A percentile compares a stretch with the other conserved stretches of the same genome.
Evolutionary conservation across 345 rosid genomes (phyloP).

Genomic region (Gynandropsis gynandra): DNA sequence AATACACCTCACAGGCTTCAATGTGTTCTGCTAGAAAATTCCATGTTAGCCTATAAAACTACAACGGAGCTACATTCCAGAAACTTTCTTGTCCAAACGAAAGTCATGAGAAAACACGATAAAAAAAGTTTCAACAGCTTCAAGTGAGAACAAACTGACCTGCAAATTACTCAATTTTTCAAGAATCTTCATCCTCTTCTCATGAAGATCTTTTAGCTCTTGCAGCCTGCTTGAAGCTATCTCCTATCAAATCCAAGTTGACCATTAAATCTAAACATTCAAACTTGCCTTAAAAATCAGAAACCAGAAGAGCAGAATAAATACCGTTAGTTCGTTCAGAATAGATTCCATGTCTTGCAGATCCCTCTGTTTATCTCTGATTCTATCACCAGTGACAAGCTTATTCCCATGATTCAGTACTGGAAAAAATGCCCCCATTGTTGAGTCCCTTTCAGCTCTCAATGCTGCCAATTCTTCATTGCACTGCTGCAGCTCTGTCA

Average conservation of each 20-base stretch:
- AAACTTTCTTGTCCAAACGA: constrained; percentile 16
- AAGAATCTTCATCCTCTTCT: constrained; percentile 62
- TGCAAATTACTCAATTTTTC: constrained; percentile 51
- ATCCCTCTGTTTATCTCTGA: constrained; percentile 65
- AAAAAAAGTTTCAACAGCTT: constrained; percentile 1
- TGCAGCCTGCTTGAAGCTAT: constrained; percentile 56
- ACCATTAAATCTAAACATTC: constrained; percentile 18
- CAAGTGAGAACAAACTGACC: constrained; percentile 36
- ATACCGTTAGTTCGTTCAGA: constrained; percentile 64
- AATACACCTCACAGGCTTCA: constrained; percentile 60
- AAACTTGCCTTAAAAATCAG: constrained; percentile 17
- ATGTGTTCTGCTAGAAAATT: constrained; percentile 44
- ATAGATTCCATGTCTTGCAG: constrained; percentile 65
- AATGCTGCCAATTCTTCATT: constrained; percentile 59
- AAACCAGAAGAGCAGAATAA: constrained; percentile 16
- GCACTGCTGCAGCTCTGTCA: constrained; percentile 57
- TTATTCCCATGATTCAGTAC: constrained; percentile 58
- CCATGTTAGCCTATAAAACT: constrained; percentile 14
- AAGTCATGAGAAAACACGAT: constrained; percentile 7
- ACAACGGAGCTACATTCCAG: constrained; percentile 18
- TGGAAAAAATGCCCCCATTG: constrained; percentile 67
- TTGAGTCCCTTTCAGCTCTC: constrained; percentile 79
- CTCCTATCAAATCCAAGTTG: constrained; percentile 43
- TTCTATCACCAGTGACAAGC: constrained; percentile 48
- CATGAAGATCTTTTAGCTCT: constrained; percentile 68